Evolutionary conservation across 169 alveolate species (phyloP), one percentile per base, ranked within the genome.

Genomic region (Plasmodium ovale): DNA sequence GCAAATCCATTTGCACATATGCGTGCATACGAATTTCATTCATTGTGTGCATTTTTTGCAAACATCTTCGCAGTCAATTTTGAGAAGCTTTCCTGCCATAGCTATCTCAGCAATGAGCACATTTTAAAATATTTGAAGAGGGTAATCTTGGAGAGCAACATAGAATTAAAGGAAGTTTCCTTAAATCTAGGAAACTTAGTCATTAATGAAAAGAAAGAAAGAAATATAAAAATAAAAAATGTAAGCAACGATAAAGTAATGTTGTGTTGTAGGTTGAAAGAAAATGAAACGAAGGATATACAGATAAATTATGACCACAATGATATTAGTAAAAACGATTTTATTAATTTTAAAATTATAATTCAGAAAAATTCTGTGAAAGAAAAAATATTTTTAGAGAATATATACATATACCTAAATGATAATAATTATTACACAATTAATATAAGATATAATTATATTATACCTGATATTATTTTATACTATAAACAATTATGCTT

Each of bases 141-240:
- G 19, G 31, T 77, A 60, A 60, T 77, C 62, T 64, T 77, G 44
- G 88, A 77, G 62, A 77, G 29, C 25, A 77, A 77, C 54, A 49
- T 49, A 35, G 72, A 54, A 68, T 25, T 77, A 37, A 64, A 49
- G 35, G 59, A 19, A 35, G 23, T 60, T n/a, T 42, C 3, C 19
- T 33, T 77, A 77, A 44, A 77, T 62, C 16, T 39, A 54, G 88
- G 88, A 16, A 77, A 77, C 44, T 51, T 77, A 42, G 31, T 67
- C 10, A 77, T 77, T 47, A 77, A 77, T 12, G 88, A 77, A 77
- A 64, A 60, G 49, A 77, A 77, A 42, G 88, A 77, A 37, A 23
- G 33, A 9, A 3, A 19, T 25, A 51, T 77, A 44, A 77, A 33
- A 16, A 33, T 77, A 60, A 77, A 29, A 47, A 77, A 77, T 62